Conservation (phyloP, 2,329 filamentous ascomycete species). For the Colletotrichum chrysophilum region DNA sequence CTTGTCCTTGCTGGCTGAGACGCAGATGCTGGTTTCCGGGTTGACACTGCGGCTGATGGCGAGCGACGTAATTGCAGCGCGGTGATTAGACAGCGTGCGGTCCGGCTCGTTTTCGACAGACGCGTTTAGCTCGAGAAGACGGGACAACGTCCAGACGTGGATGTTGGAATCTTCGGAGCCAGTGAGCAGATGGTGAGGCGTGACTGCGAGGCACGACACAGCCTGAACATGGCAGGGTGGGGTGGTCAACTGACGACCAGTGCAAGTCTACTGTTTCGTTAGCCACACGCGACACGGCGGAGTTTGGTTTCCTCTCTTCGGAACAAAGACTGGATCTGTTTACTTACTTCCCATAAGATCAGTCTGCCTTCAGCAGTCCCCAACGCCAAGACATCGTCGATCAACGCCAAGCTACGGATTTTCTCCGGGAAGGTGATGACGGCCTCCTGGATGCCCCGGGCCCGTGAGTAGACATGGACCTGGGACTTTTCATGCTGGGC, state of each 20-base stretch:
- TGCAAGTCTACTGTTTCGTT: conserved; percentile 61
- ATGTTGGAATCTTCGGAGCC: conserved; percentile 88
- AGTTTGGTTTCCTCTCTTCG: background rate
- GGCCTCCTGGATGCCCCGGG: conserved; percentile 86
- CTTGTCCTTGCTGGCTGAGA: conserved; percentile 85
- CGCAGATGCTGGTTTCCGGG: conserved; percentile 76
- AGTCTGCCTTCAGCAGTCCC: conserved; percentile 87
- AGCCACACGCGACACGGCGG: conserved; percentile 23
- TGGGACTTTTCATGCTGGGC: conserved; percentile 92
- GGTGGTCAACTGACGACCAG: conserved; percentile 78
- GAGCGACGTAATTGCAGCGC: conserved; percentile 73
- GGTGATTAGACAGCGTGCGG: conserved; percentile 78
- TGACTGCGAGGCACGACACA: conserved; percentile 77
- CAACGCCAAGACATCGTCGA: conserved; percentile 74
- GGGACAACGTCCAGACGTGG: conserved; percentile 86
- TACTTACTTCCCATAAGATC: conserved; percentile 86
- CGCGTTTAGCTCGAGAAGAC: conserved; percentile 67
- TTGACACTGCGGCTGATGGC: conserved; percentile 69
- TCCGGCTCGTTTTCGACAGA: conserved; percentile 70
- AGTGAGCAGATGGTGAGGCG: conserved; percentile 75
- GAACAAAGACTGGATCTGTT: conserved; percentile 20
- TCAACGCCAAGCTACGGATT: conserved; percentile 78
- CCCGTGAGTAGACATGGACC: conserved; percentile 87
- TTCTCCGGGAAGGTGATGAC: conserved; percentile 87
- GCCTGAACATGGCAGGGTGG: conserved; percentile 80